A percentile compares a stretch with the other conserved stretches of the same genome.
These are phyloP conservation scores for Arthroderma uncinatum DNA, from an alignment of 2,329 filamentous ascomycete species.

Conservation along the genomic window DNA sequence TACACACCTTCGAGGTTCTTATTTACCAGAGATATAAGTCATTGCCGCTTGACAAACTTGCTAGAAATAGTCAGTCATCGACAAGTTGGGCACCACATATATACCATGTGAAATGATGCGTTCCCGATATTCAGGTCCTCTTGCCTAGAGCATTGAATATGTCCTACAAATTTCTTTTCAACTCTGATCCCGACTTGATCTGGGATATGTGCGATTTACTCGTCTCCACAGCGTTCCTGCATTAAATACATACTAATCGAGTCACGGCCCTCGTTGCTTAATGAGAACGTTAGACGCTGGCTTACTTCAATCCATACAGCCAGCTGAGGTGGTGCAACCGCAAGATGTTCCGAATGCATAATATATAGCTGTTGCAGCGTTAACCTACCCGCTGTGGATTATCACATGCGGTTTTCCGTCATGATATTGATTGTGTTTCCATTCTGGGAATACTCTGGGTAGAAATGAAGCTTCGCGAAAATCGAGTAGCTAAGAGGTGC, in stretches of 20 bases:
- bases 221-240: not conserved
- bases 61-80: not conserved
- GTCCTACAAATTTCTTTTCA: not conserved
- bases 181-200: not conserved
- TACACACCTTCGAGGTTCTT: not conserved
- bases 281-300: not conserved
- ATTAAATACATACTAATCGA: not conserved
- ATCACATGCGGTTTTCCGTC: not conserved
- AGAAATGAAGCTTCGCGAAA: not conserved
- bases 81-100: not conserved
- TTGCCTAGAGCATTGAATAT: not conserved
- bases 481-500: not conserved
- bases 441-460: not conserved
- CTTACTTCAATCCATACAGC: not conserved
- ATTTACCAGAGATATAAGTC: not conserved
- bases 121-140: not conserved
- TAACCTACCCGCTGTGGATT: not conserved
- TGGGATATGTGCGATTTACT: not conserved
- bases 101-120: not conserved
- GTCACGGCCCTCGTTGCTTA: not conserved
- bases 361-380: not conserved
- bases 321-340: conserved; percentile 6
- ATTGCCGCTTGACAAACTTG: conserved; percentile 4
- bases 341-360: conserved; percentile 5
- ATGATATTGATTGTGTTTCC: not conserved